Evolutionary conservation across 169 alveolate species (phyloP), one percentile per base, ranked within the genome.

Genomic region (Haemoproteus tartakovskyi): DNA sequence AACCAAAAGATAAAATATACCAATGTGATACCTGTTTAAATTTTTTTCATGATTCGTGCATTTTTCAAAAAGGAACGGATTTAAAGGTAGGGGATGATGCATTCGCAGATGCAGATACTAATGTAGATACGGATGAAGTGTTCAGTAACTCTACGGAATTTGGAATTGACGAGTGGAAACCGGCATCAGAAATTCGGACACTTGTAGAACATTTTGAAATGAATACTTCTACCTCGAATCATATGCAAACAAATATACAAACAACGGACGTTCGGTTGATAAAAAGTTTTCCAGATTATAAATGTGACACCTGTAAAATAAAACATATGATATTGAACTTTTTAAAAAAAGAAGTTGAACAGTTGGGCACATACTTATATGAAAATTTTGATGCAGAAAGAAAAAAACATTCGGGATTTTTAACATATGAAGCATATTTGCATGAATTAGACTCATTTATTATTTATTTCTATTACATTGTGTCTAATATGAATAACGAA

Each of bases 391-490:
- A 48, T 48, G 46, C 18, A 22, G 40, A 74, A 38, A 57, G 59
- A 22, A 78, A 74, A 74, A 74, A 74, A 60, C 22, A 74, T 45
- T 46, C 54, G n/a, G 84, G 84, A 12, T 74, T 74, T 14, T 74
- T 57, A 38, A 33, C 60, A 21, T 57, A 38, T 3, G 59, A 74
- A 27, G 46, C 54, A 45, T 74, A 57, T 57, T n/a, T 74, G 6
- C 54, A 41, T 24, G 59, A 59, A 3, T 38, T 74, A 36, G 59
- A 74, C 1, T 26, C 51, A 26, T 74, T 74, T 37, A 51, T 45
- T 26, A 29, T 74, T 2, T 74, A 74, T 74, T 74, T 57, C 29
- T 74, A 74, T 18, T 74, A 74, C 43, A 5, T 74, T 4, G 9
- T 56, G 14, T 40, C 46, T 14, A 40, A 74, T 50, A 4, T 74